Evolutionary conservation across 768 basidiomycete species (phyloP), one percentile per base, ranked within the genome.

Genomic region (Xerocomus brunneocitrinus): DNA sequence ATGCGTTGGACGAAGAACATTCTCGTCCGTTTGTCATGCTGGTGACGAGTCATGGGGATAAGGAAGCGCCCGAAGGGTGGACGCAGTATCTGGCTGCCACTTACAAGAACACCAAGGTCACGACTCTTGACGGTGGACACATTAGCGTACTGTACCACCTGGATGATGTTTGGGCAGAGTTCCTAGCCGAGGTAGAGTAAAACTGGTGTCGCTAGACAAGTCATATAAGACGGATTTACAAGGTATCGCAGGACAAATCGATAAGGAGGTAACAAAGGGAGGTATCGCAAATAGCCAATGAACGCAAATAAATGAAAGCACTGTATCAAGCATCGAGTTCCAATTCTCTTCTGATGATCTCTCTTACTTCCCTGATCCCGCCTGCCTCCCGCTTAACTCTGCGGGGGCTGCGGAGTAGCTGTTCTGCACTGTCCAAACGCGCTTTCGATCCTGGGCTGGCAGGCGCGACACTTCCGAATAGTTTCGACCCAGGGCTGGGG

Each of bases 301-400:
- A 46, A 49, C 8, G 47, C 43, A 62, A 53, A 41, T 67, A 70
- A 42, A 71, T 67, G 60, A 58, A 57, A 67, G 67, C 65, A 68
- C 31, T 54, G 55, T 57, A 54, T 67, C 62, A 76, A 52, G 89
- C 87, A 49, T 83, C 75, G 58, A 84, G 67, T 70, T 91, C 89
- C 61, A 91, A 71, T 72, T 91, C 90, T 58, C 78, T 75, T 61
- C 88, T 78, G 63, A 92, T 88, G 62, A 89, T 84, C 69, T 92
- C 90, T 53, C 89, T 74, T 31, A 91, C 89, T 66, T 88, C 81
- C 36, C 90, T 77, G 59, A 92, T 73, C 0, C 89, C 88, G 31
- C 89, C 86, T 5, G 73, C 78, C 62, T 90, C 87, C 27, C 75
- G 76, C 63, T 82, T 86, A 34, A 92, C 83, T 55, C 80, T 73